These are phyloP conservation scores for Leucosporidium creatinivorum DNA, from an alignment of 768 basidiomycete genomes.

Conservation along the genomic window DNA sequence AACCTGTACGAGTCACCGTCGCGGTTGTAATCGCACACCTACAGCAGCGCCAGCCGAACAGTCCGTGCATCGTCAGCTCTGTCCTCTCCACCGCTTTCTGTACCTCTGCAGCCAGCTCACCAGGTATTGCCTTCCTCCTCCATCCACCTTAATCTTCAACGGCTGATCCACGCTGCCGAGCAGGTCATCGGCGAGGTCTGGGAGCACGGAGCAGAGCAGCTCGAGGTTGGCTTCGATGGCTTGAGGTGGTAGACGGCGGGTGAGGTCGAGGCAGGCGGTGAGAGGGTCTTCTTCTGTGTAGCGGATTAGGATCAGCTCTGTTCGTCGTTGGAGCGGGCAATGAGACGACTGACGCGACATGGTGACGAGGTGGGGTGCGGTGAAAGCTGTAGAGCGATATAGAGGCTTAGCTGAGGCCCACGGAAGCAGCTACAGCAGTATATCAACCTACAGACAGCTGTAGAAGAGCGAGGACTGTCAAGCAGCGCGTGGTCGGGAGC, in stretches of 20 bases:
- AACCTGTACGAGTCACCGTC: constrained; percentile 36
- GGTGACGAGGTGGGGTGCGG: too few species aligned
- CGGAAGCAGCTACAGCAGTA: too few species aligned
- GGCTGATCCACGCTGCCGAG: constrained; percentile 93
- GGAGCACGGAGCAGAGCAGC: constrained; percentile 70
- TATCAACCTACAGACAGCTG: too few species aligned
- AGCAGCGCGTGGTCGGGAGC: too few species aligned
- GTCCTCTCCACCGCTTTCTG: not conserved
- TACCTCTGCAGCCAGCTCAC: constrained; percentile 66
- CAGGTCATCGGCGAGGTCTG: constrained; percentile 91
- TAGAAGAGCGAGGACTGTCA: too few species aligned
- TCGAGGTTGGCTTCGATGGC: constrained; percentile 79
- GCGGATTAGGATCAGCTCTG: too few species aligned
- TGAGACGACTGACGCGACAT: too few species aligned
- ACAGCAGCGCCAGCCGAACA: not conserved
- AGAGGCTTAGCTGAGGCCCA: too few species aligned
- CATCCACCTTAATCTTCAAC: constrained; percentile 68
- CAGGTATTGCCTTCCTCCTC: constrained; percentile 79
- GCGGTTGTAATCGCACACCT: constrained; percentile 38
- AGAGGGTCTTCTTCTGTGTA: constrained; percentile 9
- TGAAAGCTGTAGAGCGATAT: too few species aligned
- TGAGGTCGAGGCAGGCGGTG: constrained; percentile 60
- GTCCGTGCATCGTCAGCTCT: not conserved
- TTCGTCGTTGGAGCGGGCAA: too few species aligned
- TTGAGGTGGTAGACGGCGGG: constrained; percentile 90